A percentile compares a stretch with the other conserved stretches of the same genome.
These are phyloP conservation scores for Blastobotrys persicus DNA, from an alignment of 1,139 yeast genomes.

Conservation along the genomic window DNA sequence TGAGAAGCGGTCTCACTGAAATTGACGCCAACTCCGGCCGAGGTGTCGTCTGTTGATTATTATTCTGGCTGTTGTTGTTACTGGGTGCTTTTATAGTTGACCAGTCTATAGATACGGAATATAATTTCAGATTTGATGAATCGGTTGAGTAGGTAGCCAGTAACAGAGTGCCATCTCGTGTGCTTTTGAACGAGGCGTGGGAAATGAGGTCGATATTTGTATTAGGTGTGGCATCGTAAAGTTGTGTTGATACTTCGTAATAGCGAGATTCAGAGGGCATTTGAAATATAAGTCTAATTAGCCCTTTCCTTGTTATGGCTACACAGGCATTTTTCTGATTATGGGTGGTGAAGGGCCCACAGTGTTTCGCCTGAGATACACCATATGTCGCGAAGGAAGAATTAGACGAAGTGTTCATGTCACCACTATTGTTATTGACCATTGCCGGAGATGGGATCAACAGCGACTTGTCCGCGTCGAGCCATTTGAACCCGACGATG, in stretches of 20 bases:
- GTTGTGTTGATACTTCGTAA: slow-evolving; percentile 30
- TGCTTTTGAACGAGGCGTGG: slow-evolving; percentile 60
- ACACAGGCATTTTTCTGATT: slow-evolving; percentile 70
- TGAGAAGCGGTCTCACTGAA: slow-evolving; percentile 19
- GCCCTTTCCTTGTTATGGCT: slow-evolving; percentile 63
- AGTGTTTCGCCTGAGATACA: slow-evolving; percentile 55
- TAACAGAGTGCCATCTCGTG: slow-evolving; percentile 49
- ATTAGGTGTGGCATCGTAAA: slow-evolving; percentile 22
- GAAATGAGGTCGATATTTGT: slow-evolving; percentile 29
- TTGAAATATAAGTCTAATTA: slow-evolving; percentile 42
- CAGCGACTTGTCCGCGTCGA: slow-evolving; percentile 63
- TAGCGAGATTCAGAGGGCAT: slow-evolving; percentile 30
- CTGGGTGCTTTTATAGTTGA: slow-evolving; percentile 36
- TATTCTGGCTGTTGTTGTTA: slow-evolving; percentile 14
- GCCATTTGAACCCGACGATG: slow-evolving; percentile 63
- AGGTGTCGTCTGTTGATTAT: neutral
- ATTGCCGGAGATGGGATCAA: slow-evolving; percentile 31
- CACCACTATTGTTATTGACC: slow-evolving; percentile 16
- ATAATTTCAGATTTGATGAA: slow-evolving; percentile 47
- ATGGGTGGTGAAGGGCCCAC: slow-evolving; percentile 68
- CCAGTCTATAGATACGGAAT: slow-evolving; percentile 57
- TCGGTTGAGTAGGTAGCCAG: slow-evolving; percentile 48
- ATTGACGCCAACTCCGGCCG: slow-evolving; percentile 22
- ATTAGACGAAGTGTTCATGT: slow-evolving; percentile 22
- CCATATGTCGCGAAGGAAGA: slow-evolving; percentile 44